phyloP scores from a whole-genome alignment of 2,329 filamentous ascomycete genomes.

The Colletotrichum camelliae region DNA sequence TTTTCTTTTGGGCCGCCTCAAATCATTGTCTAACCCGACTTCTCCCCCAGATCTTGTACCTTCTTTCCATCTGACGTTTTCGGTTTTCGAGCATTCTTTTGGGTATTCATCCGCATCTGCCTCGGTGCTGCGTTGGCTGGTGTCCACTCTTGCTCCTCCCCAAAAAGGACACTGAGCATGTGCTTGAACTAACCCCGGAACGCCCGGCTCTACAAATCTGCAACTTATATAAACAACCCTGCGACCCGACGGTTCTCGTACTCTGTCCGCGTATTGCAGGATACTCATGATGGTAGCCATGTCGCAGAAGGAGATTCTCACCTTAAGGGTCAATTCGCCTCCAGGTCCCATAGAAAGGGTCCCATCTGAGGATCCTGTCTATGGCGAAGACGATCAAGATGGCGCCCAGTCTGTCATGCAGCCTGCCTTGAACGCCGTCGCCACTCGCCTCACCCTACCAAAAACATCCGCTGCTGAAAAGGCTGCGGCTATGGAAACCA shows the following conservation, averaged over 20 bases:
- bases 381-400: conserved; percentile 48
- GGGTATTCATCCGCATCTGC: conserved; percentile 3
- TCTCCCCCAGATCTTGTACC: background rate
- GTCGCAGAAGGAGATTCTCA: conserved; percentile 11
- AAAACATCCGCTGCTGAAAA: conserved; percentile 64
- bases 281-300: conserved; percentile 6
- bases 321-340: background rate
- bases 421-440: conserved; percentile 61
- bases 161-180: conserved; percentile 19
- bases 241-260: background rate
- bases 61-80: background rate
- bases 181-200: conserved; percentile 19
- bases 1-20: background rate
- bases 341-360: conserved; percentile 8
- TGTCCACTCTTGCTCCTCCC: conserved; percentile 17
- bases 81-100: background rate
- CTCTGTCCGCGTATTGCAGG: background rate
- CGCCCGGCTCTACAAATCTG: conserved; percentile 8
- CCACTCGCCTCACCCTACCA: conserved; percentile 59
- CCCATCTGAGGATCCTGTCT: conserved; percentile 37
- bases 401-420: conserved; percentile 66
- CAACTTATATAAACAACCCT: conserved; percentile 2
- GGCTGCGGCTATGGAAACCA: conserved; percentile 56
- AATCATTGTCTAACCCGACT: background rate
- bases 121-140: conserved; percentile 12